phyloP scores from a whole-genome alignment of 176 grass and related monocot species.

The Zea mays region Zm-B73-REFERENCE-NAM-5.0 NC_050104.1:20854501-20855000 shows the following conservation, averaged over 20 bases:
- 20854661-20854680: background rate
- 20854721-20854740: constrained; percentile 71
- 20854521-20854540: too few relatives aligned
- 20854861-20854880: constrained; percentile 5
- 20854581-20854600: background rate
- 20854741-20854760: constrained; percentile 73
- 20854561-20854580: background rate
- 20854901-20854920: constrained; percentile 10
- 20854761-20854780: constrained; percentile 61
- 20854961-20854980: constrained; percentile 73
- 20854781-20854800: constrained; percentile 89
- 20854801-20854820: constrained; percentile 46
- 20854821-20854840: background rate
- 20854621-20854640: background rate
- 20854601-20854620: constrained; percentile 13
- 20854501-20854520: too few relatives aligned
- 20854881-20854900: background rate
- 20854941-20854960: background rate
- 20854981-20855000: constrained; percentile 85
- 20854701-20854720: constrained; percentile 64
- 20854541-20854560: background rate
- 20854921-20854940: background rate
- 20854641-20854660: background rate
- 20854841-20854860: background rate
- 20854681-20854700: constrained; percentile 26